phyloP scores from a whole-genome alignment of 2,329 filamentous ascomycete species.

The Knufia fluminis region DNA sequence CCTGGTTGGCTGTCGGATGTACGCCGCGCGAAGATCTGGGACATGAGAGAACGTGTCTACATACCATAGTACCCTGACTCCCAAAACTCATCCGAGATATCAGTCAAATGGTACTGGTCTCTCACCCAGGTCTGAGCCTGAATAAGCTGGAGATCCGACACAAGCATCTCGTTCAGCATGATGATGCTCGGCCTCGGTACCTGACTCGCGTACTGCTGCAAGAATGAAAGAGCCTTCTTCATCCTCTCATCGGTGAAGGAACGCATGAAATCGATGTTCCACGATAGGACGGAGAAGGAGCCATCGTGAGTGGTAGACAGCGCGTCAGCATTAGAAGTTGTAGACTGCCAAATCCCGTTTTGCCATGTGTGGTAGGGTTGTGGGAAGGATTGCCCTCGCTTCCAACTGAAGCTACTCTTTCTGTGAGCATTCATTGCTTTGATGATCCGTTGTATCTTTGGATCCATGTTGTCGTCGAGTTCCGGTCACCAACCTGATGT shows the following conservation, averaged over 20 bases:
- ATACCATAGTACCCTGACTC: constrained; percentile 33
- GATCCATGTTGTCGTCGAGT: neutral
- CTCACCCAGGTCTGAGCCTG: constrained; percentile 39
- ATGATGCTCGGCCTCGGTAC: constrained; percentile 31
- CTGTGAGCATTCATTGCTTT: neutral
- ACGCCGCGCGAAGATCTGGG: neutral
- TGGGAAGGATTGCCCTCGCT: constrained; percentile 16
- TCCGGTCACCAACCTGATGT: too few relatives aligned
- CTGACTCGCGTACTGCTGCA: constrained; percentile 27
- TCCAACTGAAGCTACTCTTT: constrained; percentile 16
- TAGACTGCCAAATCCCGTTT: constrained; percentile 3
- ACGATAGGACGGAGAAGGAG: constrained; percentile 32
- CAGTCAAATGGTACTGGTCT: constrained; percentile 41
- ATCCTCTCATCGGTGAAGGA: constrained; percentile 33
- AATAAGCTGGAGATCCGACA: constrained; percentile 39
- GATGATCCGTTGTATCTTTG: neutral
- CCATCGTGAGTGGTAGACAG: neutral
- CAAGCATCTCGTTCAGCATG: constrained; percentile 46
- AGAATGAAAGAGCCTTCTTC: constrained; percentile 32
- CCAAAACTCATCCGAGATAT: constrained; percentile 39
- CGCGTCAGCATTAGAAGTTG: neutral
- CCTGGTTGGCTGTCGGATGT: too few relatives aligned
- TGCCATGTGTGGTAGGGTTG: constrained; percentile 22
- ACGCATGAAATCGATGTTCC: constrained; percentile 43
- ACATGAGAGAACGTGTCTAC: neutral